Percentiles rank a stretch among this genome's conserved stretches.
Evolutionary conservation across 2,329 filamentous ascomycete genomes (phyloP).

Genomic region (Bertia moriformis): DNA sequence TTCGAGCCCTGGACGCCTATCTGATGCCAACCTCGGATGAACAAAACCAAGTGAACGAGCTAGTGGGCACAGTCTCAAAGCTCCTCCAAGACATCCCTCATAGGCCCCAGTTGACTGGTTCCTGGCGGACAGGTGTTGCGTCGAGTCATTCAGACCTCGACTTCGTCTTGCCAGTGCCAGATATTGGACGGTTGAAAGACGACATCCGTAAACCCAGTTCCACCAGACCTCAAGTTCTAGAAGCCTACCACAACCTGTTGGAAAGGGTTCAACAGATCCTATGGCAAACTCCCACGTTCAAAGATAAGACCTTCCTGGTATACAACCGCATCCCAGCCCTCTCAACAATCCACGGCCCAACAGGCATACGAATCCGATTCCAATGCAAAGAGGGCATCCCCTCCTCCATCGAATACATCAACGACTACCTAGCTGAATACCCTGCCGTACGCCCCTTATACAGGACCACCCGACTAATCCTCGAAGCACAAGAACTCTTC

Average conservation of each 20-base stretch:
- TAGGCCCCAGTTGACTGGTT: slow-evolving; percentile 31
- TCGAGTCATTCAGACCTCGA: slow-evolving; percentile 38
- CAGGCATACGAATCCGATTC: slow-evolving; percentile 35
- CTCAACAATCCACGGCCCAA: slow-evolving; percentile 21
- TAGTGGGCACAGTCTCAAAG: slow-evolving; percentile 5
- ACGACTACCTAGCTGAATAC: slow-evolving; percentile 28
- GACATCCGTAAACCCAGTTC: neutral
- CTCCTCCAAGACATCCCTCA: slow-evolving; percentile 12
- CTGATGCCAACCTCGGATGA: slow-evolving; percentile 26
- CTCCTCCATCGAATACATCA: slow-evolving; percentile 23
- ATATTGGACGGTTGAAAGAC: slow-evolving; percentile 2
- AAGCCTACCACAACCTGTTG: neutral
- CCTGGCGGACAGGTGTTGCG: slow-evolving; percentile 32
- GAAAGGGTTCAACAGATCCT: neutral
- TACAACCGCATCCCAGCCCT: slow-evolving; percentile 12
- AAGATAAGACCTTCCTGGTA: neutral
- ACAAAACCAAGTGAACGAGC: slow-evolving; percentile 4
- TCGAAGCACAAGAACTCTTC: slow-evolving; percentile 20
- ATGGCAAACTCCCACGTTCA: neutral
- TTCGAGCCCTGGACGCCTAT: slow-evolving; percentile 26
- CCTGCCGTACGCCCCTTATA: slow-evolving; percentile 32
- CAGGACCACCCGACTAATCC: slow-evolving; percentile 27
- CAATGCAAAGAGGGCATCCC: slow-evolving; percentile 24
- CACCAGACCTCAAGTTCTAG: neutral
- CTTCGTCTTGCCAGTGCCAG: slow-evolving; percentile 19